Evolutionary conservation across 2,329 filamentous ascomycete genomes (phyloP), one percentile per base, ranked within the genome.

Genomic region (Xylariaceae sp.): DNA sequence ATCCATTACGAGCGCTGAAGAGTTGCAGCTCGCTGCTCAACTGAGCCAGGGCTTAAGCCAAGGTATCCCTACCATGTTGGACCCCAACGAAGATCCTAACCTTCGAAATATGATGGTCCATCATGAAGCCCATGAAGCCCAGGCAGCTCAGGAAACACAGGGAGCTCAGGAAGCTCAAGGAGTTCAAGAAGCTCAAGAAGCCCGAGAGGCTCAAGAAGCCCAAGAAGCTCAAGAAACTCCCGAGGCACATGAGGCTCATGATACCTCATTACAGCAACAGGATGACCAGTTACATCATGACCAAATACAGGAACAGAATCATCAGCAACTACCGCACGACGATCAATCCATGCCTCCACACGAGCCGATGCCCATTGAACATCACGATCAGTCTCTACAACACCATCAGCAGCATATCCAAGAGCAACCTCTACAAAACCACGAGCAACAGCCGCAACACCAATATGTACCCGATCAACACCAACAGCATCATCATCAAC

Each of bases 1-100:
- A 1, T 72, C 78, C 37, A 67, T 71, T 16, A 68, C 64, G 18
- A 83, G 79, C 54, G 75, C 78, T 4, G 81, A 83, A 62, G 82
- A 85, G 70, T 74, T 85, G 42, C 82, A 84, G 67, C 73, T 85
- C 40, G 82, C 82, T 14, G 82, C 83, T 9, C 83, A 85, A 65
- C 71, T 86, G 42, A 82, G 81, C 46, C 80, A 83, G 57, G 81
- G 77, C 43, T 73, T 85, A 16, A 79, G 81, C 12, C 75, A 80
- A 37, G 78, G 81, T 56, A 77, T 84, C 67, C 72, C 77, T n/a
- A 70, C 75, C 16, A 75, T 70, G 48, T 63, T 79, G 18, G 78
- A 80, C 54, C 70, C 76, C 2, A 75, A 71, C 41, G 76, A 78
- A 44, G 78, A 80, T 45, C 65, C 75, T 2, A 72, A 68, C 56